Percentiles rank a stretch among this genome's conserved stretches.
These are phyloP conservation scores for Tagetes patula DNA, from an alignment of 129 eudicot genomes.

Conservation along the genomic window DNA sequence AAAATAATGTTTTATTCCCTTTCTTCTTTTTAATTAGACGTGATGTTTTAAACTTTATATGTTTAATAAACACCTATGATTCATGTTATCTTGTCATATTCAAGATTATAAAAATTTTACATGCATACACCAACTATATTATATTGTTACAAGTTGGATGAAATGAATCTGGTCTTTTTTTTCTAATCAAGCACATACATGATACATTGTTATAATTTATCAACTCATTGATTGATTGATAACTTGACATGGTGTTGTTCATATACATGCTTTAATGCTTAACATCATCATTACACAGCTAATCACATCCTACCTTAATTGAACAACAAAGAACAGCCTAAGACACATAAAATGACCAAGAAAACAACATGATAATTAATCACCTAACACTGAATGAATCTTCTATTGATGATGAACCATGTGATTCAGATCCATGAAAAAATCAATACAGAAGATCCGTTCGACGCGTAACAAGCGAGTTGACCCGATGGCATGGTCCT, in stretches of 20 bases:
- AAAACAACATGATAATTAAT: slow-evolving; percentile 24
- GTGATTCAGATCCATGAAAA: slow-evolving; percentile 19
- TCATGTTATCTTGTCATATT: background rate
- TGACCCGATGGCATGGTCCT: background rate
- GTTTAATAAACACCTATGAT: background rate
- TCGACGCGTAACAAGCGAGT: background rate
- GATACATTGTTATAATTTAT: background rate
- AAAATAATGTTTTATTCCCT: slow-evolving; percentile 17
- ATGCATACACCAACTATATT: slow-evolving; percentile 15
- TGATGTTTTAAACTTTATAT: background rate
- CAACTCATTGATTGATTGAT: background rate
- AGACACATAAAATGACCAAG: slow-evolving; percentile 25
- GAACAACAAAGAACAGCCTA: slow-evolving; percentile 16
- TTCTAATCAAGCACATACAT: background rate
- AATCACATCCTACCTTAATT: slow-evolving; percentile 14
- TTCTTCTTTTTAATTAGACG: background rate
- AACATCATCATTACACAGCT: background rate
- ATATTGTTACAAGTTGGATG: slow-evolving; percentile 16
- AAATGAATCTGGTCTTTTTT: slow-evolving; percentile 17
- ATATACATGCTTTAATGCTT: slow-evolving; percentile 17
- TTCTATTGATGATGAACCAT: slow-evolving; percentile 32
- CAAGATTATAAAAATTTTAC: background rate
- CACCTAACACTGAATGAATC: slow-evolving; percentile 18
- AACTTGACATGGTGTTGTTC: background rate
- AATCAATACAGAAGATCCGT: slow-evolving; percentile 25